Percentiles rank a stretch among this genome's conserved stretches.
These are phyloP conservation scores for Talaromyces sp. DNA, from an alignment of 2,329 filamentous ascomycete genomes.

Conservation along the genomic window DNA sequence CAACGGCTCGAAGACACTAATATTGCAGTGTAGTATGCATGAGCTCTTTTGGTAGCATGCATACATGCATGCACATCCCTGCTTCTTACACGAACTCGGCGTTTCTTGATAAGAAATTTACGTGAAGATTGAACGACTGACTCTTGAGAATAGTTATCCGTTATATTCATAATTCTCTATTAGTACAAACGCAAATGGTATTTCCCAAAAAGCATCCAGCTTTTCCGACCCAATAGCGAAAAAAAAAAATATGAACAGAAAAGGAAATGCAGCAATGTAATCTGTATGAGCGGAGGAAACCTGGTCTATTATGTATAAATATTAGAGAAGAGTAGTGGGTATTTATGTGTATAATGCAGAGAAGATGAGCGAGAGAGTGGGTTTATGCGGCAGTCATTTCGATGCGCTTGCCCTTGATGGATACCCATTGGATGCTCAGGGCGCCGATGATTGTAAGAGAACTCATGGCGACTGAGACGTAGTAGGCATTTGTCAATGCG, in stretches of 20 bases:
- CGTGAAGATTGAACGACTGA: too few species aligned
- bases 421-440: conserved; percentile 41
- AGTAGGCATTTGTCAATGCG: conserved; percentile 10
- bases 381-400: conserved; percentile 23
- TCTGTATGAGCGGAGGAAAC: not conserved
- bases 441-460: conserved; percentile 34
- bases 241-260: not conserved
- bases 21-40: not conserved
- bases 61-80: too few species aligned
- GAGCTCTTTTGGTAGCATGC: too few species aligned
- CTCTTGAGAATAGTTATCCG: not conserved
- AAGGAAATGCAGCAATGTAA: not conserved
- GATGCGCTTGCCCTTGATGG: conserved; percentile 37
- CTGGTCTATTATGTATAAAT: not conserved
- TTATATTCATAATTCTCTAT: conserved; percentile 2
- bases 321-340: not conserved
- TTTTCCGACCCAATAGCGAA: not conserved
- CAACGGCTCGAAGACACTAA: not conserved
- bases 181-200: not conserved
- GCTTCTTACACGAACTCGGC: too few species aligned
- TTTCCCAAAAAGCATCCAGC: not conserved
- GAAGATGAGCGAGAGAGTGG: not conserved
- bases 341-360: not conserved
- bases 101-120: too few species aligned
- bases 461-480: conserved; percentile 26